Percentiles rank a stretch among this genome's conserved stretches.
Conservation (phyloP, 2,329 filamentous ascomycete species). For the Pezicula radicicola region DNA sequence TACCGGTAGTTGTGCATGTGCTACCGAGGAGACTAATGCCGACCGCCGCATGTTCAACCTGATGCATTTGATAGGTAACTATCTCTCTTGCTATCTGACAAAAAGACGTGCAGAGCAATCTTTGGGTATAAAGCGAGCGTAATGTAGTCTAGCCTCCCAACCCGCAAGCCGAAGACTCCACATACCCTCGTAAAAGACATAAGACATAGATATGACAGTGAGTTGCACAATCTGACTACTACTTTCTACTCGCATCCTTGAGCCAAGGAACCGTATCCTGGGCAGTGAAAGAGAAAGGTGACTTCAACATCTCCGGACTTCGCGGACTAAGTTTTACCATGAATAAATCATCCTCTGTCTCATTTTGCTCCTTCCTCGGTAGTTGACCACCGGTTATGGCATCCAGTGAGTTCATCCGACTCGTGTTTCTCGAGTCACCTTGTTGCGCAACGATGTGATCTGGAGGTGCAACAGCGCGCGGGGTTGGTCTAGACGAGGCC, state of each 20-base stretch:
- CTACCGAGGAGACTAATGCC: too few relatives aligned
- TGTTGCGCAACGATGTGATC: conserved; percentile 21
- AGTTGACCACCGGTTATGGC: conserved; percentile 30
- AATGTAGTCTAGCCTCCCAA: conserved; percentile 4
- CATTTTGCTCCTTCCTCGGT: conserved; percentile 34
- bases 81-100: background rate
- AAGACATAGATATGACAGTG: too few relatives aligned
- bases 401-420: conserved; percentile 30
- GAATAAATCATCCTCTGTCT: conserved; percentile 79
- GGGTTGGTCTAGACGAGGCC: conserved; percentile 35
- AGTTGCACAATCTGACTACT: background rate
- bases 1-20: too few relatives aligned
- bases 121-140: conserved; percentile 12
- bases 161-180: background rate
- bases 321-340: conserved; percentile 83
- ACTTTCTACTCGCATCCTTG: conserved; percentile 8
- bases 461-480: conserved; percentile 31
- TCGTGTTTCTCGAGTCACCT: conserved; percentile 13
- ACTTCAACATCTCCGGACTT: conserved; percentile 81
- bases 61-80: too few relatives aligned
- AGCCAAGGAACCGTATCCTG: conserved; percentile 26
- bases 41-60: too few relatives aligned
- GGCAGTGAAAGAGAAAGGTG: conserved; percentile 63
- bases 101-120: background rate
- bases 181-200: conserved; percentile 1